Conservation (phyloP, 164 flowering plant genomes). For the Vitis rupestris region DNA sequence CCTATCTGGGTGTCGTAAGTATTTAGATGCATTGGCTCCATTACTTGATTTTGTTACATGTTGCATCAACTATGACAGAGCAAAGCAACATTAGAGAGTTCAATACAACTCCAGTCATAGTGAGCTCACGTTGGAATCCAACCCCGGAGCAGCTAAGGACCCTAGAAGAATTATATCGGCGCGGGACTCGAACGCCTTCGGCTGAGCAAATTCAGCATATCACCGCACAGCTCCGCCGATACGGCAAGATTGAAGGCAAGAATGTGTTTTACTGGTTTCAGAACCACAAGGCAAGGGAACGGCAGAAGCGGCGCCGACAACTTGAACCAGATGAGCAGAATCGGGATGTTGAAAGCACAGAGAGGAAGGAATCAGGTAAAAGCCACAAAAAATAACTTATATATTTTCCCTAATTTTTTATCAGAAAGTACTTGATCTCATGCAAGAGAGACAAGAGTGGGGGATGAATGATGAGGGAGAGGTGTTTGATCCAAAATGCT, state of each 20-base stretch:
- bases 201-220: conserved; percentile 85
- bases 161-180: conserved; percentile 67
- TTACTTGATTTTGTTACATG: background rate
- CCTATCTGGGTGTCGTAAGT: background rate
- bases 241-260: conserved; percentile 90
- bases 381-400: background rate
- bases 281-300: conserved; percentile 87
- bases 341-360: conserved; percentile 19
- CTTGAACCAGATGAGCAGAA: conserved; percentile 30
- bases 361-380: conserved; percentile 52
- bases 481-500: conserved; percentile 6
- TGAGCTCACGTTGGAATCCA: conserved; percentile 88
- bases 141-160: conserved; percentile 79
- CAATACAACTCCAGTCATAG: conserved; percentile 40
- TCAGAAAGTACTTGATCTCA: too few species aligned
- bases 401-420: background rate
- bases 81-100: conserved; percentile 46
- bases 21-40: background rate
- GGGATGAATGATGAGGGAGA: conserved; percentile 3
- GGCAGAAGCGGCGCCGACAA: conserved; percentile 82
- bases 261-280: conserved; percentile 97
- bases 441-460: background rate
- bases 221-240: conserved; percentile 71
- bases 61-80: conserved; percentile 30
- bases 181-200: conserved; percentile 80